A percentile compares a stretch with the other conserved stretches of the same genome.
Evolutionary conservation across 108 stramenopile genomes (phyloP).

Genomic region (Epithemia pelagica): DNA sequence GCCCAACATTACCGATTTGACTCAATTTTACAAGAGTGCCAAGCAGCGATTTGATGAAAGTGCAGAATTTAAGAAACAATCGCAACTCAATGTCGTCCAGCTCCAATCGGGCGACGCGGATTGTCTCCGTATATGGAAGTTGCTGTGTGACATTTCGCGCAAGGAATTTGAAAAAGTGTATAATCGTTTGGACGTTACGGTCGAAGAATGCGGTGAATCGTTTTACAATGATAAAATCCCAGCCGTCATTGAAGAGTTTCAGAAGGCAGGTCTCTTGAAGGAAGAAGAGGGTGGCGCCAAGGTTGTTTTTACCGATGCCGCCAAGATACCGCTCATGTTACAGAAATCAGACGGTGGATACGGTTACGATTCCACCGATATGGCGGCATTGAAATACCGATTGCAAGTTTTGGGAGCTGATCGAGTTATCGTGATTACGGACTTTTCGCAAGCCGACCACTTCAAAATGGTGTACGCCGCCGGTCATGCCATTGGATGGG

Average conservation of each 20-base stretch:
- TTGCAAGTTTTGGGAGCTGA: slow-evolving; percentile 64
- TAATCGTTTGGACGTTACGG: slow-evolving; percentile 86
- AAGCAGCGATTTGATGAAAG: slow-evolving; percentile 89
- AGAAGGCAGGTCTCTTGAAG: slow-evolving; percentile 47
- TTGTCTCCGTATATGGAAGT: slow-evolving; percentile 87
- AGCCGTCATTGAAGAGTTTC: slow-evolving; percentile 86
- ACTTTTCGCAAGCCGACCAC: slow-evolving; percentile 94
- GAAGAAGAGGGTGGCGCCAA: slow-evolving; percentile 91
- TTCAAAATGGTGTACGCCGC: slow-evolving; percentile 94
- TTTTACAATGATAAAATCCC: slow-evolving; percentile 99
- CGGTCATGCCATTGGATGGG: slow-evolving; percentile 90
- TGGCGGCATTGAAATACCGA: slow-evolving; percentile 97
- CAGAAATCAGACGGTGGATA: slow-evolving; percentile 98
- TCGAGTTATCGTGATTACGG: slow-evolving; percentile 94
- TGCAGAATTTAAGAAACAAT: slow-evolving; percentile 90
- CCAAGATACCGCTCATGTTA: slow-evolving; percentile 91
- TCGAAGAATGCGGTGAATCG: slow-evolving; percentile 94
- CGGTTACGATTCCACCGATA: slow-evolving; percentile 99
- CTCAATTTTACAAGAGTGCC: slow-evolving; percentile 96
- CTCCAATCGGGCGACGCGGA: slow-evolving; percentile 94
- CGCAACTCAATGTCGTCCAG: slow-evolving; percentile 91
- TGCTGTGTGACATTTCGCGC: slow-evolving; percentile 90
- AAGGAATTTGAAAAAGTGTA: slow-evolving; percentile 97
- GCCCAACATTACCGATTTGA: slow-evolving; percentile 92
- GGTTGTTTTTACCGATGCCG: slow-evolving; percentile 83